Evolutionary conservation across 1,139 yeast genomes (phyloP).

Genomic region (Protomyces macrosporus): DNA sequence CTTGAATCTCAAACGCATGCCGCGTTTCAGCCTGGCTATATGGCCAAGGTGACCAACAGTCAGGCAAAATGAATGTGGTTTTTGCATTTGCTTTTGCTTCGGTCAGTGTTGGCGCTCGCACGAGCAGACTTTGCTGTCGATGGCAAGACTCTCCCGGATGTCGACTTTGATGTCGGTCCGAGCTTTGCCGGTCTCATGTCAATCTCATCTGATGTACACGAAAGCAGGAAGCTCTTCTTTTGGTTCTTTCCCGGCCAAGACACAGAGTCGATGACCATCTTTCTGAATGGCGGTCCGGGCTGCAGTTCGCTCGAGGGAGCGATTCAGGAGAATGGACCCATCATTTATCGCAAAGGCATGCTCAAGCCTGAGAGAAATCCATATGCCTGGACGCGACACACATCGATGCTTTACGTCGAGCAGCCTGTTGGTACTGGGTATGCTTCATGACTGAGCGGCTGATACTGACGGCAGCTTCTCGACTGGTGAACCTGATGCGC

Average conservation of each 20-base stretch:
- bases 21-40: background rate
- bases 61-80: too few species aligned
- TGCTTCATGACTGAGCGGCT: conserved; percentile 49
- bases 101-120: background rate
- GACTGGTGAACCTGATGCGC: conserved; percentile 36
- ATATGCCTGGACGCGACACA: conserved; percentile 6
- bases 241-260: conserved; percentile 20
- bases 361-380: conserved; percentile 64
- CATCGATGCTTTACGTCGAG: conserved; percentile 48
- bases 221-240: conserved; percentile 13
- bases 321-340: conserved; percentile 83
- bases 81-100: background rate
- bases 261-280: conserved; percentile 41
- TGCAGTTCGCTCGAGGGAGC: conserved; percentile 98
- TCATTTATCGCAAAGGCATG: conserved; percentile 54
- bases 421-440: conserved; percentile 96
- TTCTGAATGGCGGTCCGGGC: conserved; percentile 88
- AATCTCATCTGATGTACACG: background rate
- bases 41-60: background rate
- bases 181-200: conserved; percentile 23
- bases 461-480: background rate
- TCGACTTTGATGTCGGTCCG: conserved; percentile 5
- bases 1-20: background rate
- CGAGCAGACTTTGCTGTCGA: conserved; percentile 3
- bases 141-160: conserved; percentile 13